Percentiles rank a stretch among this genome's conserved stretches.
phyloP scores from a whole-genome alignment of 2,329 filamentous ascomycete genomes.

The Paracamarosporium sp. region DNA sequence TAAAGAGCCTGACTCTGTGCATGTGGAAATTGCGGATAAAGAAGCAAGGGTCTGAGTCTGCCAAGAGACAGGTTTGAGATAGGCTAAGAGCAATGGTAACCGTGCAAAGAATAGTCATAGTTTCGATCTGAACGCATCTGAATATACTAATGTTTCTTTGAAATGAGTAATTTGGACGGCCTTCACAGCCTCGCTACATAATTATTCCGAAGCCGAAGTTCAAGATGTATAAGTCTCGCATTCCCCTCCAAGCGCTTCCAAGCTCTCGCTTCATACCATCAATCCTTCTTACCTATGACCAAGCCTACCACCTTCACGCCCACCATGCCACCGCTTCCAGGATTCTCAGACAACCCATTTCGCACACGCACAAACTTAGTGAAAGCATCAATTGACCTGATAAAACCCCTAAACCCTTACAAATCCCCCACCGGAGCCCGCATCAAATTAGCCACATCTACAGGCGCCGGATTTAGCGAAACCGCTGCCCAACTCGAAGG shows the following conservation, averaged over 20 bases:
- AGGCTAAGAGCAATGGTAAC: neutral
- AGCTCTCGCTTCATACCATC: neutral
- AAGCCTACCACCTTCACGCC: neutral
- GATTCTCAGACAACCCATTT: slow-evolving; percentile 25
- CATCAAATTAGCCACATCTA: slow-evolving; percentile 22
- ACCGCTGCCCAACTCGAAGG: slow-evolving; percentile 28
- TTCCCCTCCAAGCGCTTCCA: neutral
- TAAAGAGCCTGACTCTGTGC: slow-evolving; percentile 8
- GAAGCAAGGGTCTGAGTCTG: neutral
- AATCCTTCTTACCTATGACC: neutral
- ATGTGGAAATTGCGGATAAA: slow-evolving; percentile 8
- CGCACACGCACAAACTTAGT: slow-evolving; percentile 13
- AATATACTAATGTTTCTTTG: neutral
- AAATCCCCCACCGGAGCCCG: slow-evolving; percentile 19
- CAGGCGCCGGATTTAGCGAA: slow-evolving; percentile 24
- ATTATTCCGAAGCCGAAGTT: neutral
- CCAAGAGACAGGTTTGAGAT: neutral
- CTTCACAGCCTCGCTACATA: neutral
- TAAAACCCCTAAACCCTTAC: slow-evolving; percentile 19
- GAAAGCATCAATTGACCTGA: slow-evolving; percentile 13
- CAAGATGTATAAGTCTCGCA: neutral
- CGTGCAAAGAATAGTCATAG: too few relatives aligned
- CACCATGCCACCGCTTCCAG: slow-evolving; percentile 19
- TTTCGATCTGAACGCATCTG: neutral
- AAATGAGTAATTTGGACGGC: neutral